phyloP scores from a whole-genome alignment of 2,329 filamentous ascomycete species.

The Incumbomyces lentus region DNA sequence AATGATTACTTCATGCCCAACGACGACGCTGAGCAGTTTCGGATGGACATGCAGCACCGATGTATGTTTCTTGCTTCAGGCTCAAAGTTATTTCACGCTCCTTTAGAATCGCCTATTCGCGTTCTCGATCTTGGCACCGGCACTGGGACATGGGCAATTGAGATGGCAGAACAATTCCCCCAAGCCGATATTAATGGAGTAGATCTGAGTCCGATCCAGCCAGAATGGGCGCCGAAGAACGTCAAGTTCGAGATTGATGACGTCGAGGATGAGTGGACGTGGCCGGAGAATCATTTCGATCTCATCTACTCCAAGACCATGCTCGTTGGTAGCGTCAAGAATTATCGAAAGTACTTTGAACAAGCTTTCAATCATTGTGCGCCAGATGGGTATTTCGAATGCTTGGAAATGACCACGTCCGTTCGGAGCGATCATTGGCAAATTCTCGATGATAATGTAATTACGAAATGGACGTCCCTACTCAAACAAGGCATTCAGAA shows the following conservation, averaged over 20 bases:
- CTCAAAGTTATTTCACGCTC: constrained; percentile 10
- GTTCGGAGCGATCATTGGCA: constrained; percentile 10
- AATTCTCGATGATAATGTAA: constrained; percentile 7
- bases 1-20: constrained; percentile 32
- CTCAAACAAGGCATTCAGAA: constrained; percentile 11
- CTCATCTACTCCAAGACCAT: constrained; percentile 24
- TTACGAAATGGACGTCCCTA: constrained; percentile 10
- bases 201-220: constrained; percentile 31
- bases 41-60: constrained; percentile 31
- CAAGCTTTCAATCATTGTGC: constrained; percentile 9
- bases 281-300: constrained; percentile 25
- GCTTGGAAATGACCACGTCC: constrained; percentile 8
- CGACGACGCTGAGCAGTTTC: constrained; percentile 34
- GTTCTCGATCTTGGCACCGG: constrained; percentile 34
- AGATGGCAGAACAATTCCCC: constrained; percentile 30
- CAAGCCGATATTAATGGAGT: constrained; percentile 27
- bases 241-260: constrained; percentile 49
- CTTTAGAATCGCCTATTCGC: constrained; percentile 2
- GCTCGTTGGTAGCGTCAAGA: constrained; percentile 16
- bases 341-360: constrained; percentile 18
- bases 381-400: constrained; percentile 10
- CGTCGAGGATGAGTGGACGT: constrained; percentile 46
- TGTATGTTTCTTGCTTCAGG: constrained; percentile 6
- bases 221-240: constrained; percentile 40
- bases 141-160: constrained; percentile 33